Conservation (phyloP, 1,284 basidiomycete genomes). For the Fomes fomentarius region DNA sequence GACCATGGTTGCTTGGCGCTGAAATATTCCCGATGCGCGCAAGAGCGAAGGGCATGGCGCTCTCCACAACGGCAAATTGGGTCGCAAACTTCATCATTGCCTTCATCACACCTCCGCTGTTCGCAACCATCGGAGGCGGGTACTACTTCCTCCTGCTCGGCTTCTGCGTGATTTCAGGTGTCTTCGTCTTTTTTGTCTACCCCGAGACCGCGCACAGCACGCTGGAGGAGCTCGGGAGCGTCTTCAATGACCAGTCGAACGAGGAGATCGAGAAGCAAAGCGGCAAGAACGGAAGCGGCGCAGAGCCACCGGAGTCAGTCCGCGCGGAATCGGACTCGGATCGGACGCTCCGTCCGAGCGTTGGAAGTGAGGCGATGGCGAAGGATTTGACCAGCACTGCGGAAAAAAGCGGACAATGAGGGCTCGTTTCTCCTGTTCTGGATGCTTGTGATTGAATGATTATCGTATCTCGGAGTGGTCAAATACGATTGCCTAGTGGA, state of each 20-base stretch:
- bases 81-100: slow-evolving; percentile 58
- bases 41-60: slow-evolving; percentile 67
- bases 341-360: slow-evolving; percentile 1
- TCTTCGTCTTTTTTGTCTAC: slow-evolving; percentile 50
- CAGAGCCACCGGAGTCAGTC: neutral
- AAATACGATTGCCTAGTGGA: too few relatives aligned
- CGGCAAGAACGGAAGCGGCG: neutral
- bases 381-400: neutral
- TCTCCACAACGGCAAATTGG: slow-evolving; percentile 65
- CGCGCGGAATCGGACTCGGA: slow-evolving; percentile 1
- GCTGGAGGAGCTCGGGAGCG: slow-evolving; percentile 52
- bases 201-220: slow-evolving; percentile 48
- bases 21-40: slow-evolving; percentile 72
- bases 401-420: too few relatives aligned
- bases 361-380: neutral
- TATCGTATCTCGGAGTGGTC: too few relatives aligned
- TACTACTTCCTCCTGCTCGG: slow-evolving; percentile 55
- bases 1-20: slow-evolving; percentile 60
- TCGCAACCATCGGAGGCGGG: slow-evolving; percentile 43
- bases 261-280: slow-evolving; percentile 5
- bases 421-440: too few relatives aligned
- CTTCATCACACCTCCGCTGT: slow-evolving; percentile 55
- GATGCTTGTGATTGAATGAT: too few relatives aligned
- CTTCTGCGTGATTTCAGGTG: slow-evolving; percentile 46
- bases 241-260: slow-evolving; percentile 44